Percentiles rank a stretch among this genome's conserved stretches.
Evolutionary conservation across 2,329 filamentous ascomycete species (phyloP).

Genomic region (Aureobasidium sp.): DNA sequence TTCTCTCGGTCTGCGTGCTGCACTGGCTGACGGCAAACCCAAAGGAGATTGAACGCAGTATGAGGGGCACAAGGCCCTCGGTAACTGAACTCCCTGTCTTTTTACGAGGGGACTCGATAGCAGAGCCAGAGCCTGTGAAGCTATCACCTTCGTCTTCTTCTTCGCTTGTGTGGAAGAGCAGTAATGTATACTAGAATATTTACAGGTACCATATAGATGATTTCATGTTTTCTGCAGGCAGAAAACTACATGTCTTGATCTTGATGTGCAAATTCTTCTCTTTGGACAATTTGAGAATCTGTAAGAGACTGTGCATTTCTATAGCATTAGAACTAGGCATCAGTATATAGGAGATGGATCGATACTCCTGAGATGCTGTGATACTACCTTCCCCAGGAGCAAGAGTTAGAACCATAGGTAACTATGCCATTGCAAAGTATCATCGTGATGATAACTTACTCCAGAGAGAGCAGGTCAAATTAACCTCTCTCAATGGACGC

Average conservation of each 20-base stretch:
- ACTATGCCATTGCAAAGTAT: background rate
- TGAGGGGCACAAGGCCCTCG: background rate
- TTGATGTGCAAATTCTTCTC: too few relatives aligned
- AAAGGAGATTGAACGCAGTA: background rate
- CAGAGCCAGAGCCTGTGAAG: background rate
- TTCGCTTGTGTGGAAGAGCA: background rate
- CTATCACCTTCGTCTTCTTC: background rate
- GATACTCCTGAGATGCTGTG: background rate
- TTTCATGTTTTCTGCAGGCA: too few relatives aligned
- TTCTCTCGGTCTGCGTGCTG: conserved; percentile 10
- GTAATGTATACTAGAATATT: background rate
- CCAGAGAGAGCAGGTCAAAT: background rate
- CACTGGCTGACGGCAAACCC: conserved; percentile 13
- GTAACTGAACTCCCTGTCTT: conserved; percentile 10
- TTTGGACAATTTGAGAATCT: too few relatives aligned
- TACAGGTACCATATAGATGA: background rate
- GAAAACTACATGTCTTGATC: too few relatives aligned
- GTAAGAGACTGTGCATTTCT: background rate
- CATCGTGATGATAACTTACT: background rate
- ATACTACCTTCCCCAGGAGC: background rate
- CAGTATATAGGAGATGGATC: background rate
- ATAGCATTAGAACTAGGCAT: background rate
- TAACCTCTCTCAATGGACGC: background rate
- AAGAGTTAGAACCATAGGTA: background rate
- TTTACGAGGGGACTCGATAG: background rate